A percentile compares a stretch with the other conserved stretches of the same genome.
phyloP scores from a whole-genome alignment of 2,329 filamentous ascomycete genomes.

The Fonsecaea nubica region DNA sequence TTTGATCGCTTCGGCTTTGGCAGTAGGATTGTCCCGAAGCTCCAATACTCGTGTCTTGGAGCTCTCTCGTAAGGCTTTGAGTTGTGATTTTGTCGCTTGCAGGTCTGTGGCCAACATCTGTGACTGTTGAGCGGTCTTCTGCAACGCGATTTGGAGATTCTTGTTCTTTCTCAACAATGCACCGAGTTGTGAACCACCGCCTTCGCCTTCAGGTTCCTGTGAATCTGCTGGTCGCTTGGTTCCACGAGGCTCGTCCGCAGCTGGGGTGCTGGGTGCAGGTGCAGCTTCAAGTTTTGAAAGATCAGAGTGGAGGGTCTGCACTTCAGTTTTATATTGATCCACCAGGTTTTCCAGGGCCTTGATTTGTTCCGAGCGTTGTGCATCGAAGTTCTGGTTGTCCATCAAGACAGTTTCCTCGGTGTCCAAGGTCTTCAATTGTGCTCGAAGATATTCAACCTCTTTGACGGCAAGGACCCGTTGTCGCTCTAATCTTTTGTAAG shows the following conservation, averaged over 20 bases:
- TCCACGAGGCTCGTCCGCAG: constrained; percentile 53
- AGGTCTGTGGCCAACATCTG: constrained; percentile 78
- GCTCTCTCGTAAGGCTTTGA: constrained; percentile 69
- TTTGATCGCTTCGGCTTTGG: constrained; percentile 84
- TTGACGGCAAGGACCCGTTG: constrained; percentile 86
- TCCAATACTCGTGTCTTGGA: constrained; percentile 83
- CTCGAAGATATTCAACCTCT: constrained; percentile 91
- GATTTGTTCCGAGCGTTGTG: constrained; percentile 70
- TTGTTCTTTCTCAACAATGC: constrained; percentile 87
- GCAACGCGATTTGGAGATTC: constrained; percentile 78
- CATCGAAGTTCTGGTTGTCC: constrained; percentile 73
- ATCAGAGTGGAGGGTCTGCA: constrained; percentile 75
- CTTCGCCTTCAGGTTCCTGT: constrained; percentile 50
- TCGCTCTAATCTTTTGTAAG: constrained; percentile 77
- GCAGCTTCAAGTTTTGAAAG: constrained; percentile 68
- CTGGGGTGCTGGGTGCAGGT: constrained; percentile 46
- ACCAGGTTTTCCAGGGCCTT: constrained; percentile 84
- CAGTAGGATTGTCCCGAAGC: constrained; percentile 88
- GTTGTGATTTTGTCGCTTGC: constrained; percentile 73
- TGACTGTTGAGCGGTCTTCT: constrained; percentile 71
- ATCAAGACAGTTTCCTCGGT: constrained; percentile 87
- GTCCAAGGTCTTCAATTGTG: constrained; percentile 87
- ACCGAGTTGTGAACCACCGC: constrained; percentile 73
- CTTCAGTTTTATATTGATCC: constrained; percentile 82
- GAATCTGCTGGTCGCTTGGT: constrained; percentile 68